phyloP scores from a whole-genome alignment of 2,329 filamentous ascomycete species.

The Teratosphaeria nubilosa region DNA sequence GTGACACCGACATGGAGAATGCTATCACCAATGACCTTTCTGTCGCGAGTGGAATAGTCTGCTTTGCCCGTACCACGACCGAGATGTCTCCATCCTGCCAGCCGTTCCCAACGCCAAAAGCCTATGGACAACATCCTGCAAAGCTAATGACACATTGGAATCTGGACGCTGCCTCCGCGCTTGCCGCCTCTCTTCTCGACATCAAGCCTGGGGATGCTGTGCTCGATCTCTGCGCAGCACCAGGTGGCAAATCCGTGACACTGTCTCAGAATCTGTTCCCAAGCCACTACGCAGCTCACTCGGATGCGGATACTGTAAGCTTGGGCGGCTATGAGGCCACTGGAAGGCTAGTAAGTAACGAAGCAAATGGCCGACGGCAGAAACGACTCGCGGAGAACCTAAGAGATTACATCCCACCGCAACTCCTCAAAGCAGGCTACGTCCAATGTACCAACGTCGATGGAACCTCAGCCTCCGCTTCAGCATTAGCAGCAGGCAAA shows the following conservation, averaged over 20 bases:
- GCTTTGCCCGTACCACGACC: not conserved
- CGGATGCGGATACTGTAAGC: not conserved
- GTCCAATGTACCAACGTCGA: slow-evolving; percentile 2
- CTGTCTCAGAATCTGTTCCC: slow-evolving; percentile 25
- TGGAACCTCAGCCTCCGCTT: slow-evolving; percentile 1
- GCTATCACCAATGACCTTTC: not conserved
- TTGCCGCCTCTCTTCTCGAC: slow-evolving; percentile 26
- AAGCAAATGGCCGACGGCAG: slow-evolving; percentile 8
- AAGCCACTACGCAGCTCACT: slow-evolving; percentile 5
- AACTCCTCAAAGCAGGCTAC: slow-evolving; percentile 2
- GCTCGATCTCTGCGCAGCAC: slow-evolving; percentile 33
- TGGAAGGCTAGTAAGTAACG: slow-evolving; percentile 4
- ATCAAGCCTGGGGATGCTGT: slow-evolving; percentile 28
- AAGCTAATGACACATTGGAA: slow-evolving; percentile 21
- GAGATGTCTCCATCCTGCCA: slow-evolving; percentile 1
- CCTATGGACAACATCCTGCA: not conserved
- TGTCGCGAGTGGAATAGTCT: not conserved
- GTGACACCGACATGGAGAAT: not conserved
- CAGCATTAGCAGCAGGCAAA: not conserved
- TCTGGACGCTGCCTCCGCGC: slow-evolving; percentile 25
- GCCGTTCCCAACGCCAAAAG: slow-evolving; percentile 13
- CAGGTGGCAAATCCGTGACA: slow-evolving; percentile 28
- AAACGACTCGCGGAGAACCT: slow-evolving; percentile 7
- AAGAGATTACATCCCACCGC: slow-evolving; percentile 6
- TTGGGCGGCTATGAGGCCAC: not conserved